phyloP scores from a whole-genome alignment of 2,329 filamentous ascomycete species.

The Metarhizium guizhouense region DNA sequence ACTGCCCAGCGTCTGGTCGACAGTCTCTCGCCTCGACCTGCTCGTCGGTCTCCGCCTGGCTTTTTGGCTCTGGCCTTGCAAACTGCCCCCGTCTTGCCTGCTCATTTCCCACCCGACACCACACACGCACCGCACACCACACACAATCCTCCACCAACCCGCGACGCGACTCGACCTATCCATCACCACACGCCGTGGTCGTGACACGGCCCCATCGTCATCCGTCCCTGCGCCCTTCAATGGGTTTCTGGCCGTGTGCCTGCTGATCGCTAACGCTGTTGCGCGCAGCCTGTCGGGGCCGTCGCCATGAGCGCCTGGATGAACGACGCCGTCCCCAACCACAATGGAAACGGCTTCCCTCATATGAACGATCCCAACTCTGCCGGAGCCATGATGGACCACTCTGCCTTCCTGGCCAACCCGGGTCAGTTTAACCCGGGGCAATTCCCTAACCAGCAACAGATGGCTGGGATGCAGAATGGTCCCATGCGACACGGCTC shows the following conservation, averaged over 20 bases:
- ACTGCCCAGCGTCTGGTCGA: too few species aligned
- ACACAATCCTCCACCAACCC: conserved; percentile 29
- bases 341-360: conserved; percentile 61
- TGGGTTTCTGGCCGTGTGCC: conserved; percentile 29
- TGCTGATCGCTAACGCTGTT: conserved; percentile 36
- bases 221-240: conserved; percentile 28
- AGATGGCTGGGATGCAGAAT: conserved; percentile 64
- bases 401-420: conserved; percentile 53
- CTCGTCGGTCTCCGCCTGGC: conserved; percentile 1
- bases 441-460: conserved; percentile 46
- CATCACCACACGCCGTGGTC: conserved; percentile 29
- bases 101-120: conserved; percentile 22
- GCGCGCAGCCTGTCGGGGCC: conserved; percentile 34
- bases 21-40: background rate
- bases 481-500: conserved; percentile 76
- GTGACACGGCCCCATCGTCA: conserved; percentile 39
- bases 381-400: conserved; percentile 54
- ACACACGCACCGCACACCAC: conserved; percentile 14
- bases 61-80: conserved; percentile 1
- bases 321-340: conserved; percentile 61
- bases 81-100: conserved; percentile 6
- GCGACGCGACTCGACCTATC: conserved; percentile 31
- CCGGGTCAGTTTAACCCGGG: conserved; percentile 51
- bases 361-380: conserved; percentile 54
- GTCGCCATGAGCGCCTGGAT: conserved; percentile 64